A percentile compares a stretch with the other conserved stretches of the same genome.
phyloP scores from a whole-genome alignment of 257 asterid genomes.

The Pogostemon cablin region DNA sequence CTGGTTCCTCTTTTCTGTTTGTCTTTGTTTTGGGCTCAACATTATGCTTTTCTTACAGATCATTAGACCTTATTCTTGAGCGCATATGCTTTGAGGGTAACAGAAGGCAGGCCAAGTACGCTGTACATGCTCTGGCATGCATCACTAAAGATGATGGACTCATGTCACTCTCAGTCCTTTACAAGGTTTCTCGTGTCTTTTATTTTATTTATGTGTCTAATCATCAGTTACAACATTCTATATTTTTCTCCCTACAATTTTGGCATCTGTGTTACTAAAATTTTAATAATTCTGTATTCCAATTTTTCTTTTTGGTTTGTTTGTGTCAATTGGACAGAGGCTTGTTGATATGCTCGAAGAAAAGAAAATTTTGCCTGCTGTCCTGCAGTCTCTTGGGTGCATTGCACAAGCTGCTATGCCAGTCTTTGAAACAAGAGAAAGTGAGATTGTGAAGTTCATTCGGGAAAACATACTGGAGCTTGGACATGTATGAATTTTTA shows the following conservation, averaged over 20 bases:
- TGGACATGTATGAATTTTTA: conserved; percentile 65
- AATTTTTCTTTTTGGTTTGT: background rate
- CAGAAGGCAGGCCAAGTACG: conserved; percentile 98
- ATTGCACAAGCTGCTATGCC: conserved; percentile 99
- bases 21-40: conserved; percentile 29
- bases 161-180: conserved; percentile 96
- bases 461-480: conserved; percentile 71
- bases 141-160: conserved; percentile 98
- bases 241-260: conserved; percentile 9
- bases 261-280: conserved; percentile 25
- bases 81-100: conserved; percentile 98
- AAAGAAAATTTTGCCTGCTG: conserved; percentile 91
- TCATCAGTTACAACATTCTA: background rate
- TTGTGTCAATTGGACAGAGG: conserved; percentile 55
- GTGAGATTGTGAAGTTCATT: conserved; percentile 77
- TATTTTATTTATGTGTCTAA: conserved; percentile 5
- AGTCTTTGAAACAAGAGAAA: conserved; percentile 96
- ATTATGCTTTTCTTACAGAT: conserved; percentile 51
- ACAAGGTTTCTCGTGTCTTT: conserved; percentile 66
- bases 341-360: conserved; percentile 96
- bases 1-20: background rate
- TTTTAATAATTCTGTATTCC: conserved; percentile 24
- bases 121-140: conserved; percentile 97
- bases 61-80: conserved; percentile 94
- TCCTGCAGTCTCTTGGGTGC: conserved; percentile 97